Conservation (phyloP, 2,329 filamentous ascomycete genomes). For the Incumbomyces delicatus region DNA sequence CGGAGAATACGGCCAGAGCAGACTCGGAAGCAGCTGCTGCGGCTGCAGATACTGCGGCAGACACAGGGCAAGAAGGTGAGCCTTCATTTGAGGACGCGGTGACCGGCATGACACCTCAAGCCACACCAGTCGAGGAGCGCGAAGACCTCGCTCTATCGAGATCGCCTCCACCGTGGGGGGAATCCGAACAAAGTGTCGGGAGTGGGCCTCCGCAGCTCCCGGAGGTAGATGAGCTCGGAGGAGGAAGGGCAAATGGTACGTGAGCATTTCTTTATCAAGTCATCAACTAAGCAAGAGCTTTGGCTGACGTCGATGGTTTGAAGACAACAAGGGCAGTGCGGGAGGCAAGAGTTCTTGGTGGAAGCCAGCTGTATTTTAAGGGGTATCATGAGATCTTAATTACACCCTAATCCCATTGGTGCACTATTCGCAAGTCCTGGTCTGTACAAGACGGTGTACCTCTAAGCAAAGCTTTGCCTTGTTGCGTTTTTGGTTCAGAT, state of each 20-base stretch:
- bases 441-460: too few species aligned
- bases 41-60: slow-evolving; percentile 7
- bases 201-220: neutral
- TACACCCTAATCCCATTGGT: neutral
- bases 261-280: slow-evolving; percentile 10
- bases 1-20: neutral
- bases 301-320: neutral
- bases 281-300: neutral
- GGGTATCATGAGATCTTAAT: neutral
- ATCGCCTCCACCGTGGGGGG: neutral
- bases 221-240: neutral
- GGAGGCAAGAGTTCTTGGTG: slow-evolving; percentile 15
- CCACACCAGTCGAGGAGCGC: slow-evolving; percentile 3
- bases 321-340: slow-evolving; percentile 1
- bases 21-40: slow-evolving; percentile 8
- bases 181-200: neutral
- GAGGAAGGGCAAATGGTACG: slow-evolving; percentile 22
- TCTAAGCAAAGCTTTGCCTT: too few species aligned
- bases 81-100: slow-evolving; percentile 12
- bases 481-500: too few species aligned
- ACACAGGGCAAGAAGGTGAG: slow-evolving; percentile 13
- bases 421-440: neutral
- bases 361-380: slow-evolving; percentile 19
- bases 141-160: neutral
- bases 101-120: slow-evolving; percentile 1